Evolutionary conservation across 1,139 yeast genomes (phyloP), one percentile per base, ranked within the genome.

Genomic region (Hansenula sp.): DNA sequence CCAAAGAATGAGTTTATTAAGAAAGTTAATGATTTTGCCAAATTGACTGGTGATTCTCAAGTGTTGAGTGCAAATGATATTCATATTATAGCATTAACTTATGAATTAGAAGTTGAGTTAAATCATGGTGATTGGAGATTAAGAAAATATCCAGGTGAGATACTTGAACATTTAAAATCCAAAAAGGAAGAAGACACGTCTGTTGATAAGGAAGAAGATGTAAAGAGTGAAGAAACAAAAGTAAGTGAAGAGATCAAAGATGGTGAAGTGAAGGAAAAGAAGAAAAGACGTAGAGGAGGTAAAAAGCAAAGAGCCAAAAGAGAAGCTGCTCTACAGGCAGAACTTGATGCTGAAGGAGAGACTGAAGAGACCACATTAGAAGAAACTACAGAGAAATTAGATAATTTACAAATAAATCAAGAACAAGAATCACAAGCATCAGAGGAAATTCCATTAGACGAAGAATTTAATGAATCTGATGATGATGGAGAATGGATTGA

Each of bases 401-500:
- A 46, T 12, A 13, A 34, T 6, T 20, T 36, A 25, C 39, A 38
- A 18, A 38, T 45, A 18, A 44, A 37, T 20, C 39, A 43, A 29
- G 49, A 42, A 34, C 30, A 31, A 21, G 36, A 32, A 20, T 29
- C 28, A 31, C 31, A 35, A 33, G 36, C 25, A 27, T 38, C 31
- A 9, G 37, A 25, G 28, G 59, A 51, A 19, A 57, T 51, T 20
- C 53, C 61, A 10, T 51, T 54, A n/a, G n/a, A n/a, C 1, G 79
- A 73, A 46, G 80, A 73, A 11, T 77, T 69, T 41, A 73, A 75
- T 33, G 82, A 71, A 17, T 79, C 66, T 16, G 75, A 82, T 44
- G 94, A 84, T 50, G 96, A 85, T 50, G 96, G 94, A 19, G 97
- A 87, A 39, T 92, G 98, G 98, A 94, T 92, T 53, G 88, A 96